Conservation (phyloP, 352 stramenopile species). For the Pilasporangium apinafurcum region DNA sequence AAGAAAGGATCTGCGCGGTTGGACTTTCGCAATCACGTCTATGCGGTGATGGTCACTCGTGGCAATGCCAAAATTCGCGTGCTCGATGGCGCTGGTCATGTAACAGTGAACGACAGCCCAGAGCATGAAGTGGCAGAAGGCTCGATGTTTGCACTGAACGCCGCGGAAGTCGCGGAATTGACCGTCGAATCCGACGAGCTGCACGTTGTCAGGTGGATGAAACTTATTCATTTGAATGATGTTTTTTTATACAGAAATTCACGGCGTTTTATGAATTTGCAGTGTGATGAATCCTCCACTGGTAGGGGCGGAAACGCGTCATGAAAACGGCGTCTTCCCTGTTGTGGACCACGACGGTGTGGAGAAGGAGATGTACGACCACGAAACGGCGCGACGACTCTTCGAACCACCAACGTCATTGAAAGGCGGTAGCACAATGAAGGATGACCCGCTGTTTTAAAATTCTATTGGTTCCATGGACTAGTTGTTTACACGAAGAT, state of each 20-base stretch:
- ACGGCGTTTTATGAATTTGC: neutral
- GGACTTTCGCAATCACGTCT: constrained; percentile 75
- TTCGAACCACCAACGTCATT: constrained; percentile 71
- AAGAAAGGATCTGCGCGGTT: constrained; percentile 48
- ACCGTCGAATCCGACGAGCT: constrained; percentile 55
- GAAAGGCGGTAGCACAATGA: constrained; percentile 74
- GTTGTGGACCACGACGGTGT: constrained; percentile 60
- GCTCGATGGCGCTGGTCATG: constrained; percentile 33
- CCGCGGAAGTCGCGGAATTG: constrained; percentile 42
- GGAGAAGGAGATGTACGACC: constrained; percentile 46
- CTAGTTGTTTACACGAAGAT: too few species aligned
- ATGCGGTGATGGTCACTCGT: constrained; percentile 59
- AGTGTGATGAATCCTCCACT: constrained; percentile 80
- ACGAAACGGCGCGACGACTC: constrained; percentile 39
- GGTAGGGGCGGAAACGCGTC: constrained; percentile 41
- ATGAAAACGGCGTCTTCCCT: constrained; percentile 58
- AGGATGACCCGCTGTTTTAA: constrained; percentile 77
- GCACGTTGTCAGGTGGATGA: constrained; percentile 54
- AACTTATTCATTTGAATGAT: too few species aligned
- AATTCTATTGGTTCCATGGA: too few species aligned
- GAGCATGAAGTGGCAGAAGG: constrained; percentile 39
- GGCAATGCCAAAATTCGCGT: constrained; percentile 42
- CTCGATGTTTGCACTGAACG: constrained; percentile 56
- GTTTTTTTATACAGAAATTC: too few species aligned
- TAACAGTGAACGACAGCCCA: too few species aligned